Percentiles rank a stretch among this genome's conserved stretches.
phyloP scores from a whole-genome alignment of 2,329 filamentous ascomycete genomes.

The Apiospora rasikravindrae region DNA sequence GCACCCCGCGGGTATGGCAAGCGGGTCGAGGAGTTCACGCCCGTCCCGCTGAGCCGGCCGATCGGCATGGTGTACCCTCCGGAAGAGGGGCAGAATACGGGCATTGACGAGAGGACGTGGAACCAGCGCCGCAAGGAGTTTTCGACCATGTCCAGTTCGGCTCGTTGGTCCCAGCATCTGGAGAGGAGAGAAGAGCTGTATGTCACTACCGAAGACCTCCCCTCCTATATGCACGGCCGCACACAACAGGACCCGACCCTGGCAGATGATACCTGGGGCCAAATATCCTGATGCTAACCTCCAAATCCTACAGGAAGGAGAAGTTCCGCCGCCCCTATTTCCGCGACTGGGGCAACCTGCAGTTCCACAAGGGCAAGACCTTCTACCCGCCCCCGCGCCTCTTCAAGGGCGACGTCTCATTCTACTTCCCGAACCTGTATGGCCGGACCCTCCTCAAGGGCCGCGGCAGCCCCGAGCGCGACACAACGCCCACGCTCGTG shows the following conservation, averaged over 20 bases:
- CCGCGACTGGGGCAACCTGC: slow-evolving; percentile 89
- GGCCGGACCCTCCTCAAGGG: slow-evolving; percentile 75
- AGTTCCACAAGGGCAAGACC: slow-evolving; percentile 84
- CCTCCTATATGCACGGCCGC: too few species aligned
- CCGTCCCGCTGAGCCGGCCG: slow-evolving; percentile 69
- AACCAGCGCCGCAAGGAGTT: slow-evolving; percentile 78
- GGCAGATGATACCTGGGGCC: background rate
- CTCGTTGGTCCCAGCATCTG: slow-evolving; percentile 77
- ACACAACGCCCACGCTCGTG: slow-evolving; percentile 77
- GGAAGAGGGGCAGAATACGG: slow-evolving; percentile 78
- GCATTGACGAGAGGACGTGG: slow-evolving; percentile 70
- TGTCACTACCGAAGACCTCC: slow-evolving; percentile 26
- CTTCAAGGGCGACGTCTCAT: slow-evolving; percentile 80
- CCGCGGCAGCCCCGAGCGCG: slow-evolving; percentile 51
- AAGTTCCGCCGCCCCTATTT: slow-evolving; percentile 90
- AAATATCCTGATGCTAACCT: background rate
- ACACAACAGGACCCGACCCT: too few species aligned
- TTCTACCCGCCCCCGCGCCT: slow-evolving; percentile 85
- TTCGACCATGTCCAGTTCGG: slow-evolving; percentile 54
- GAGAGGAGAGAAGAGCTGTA: slow-evolving; percentile 77
- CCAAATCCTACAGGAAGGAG: slow-evolving; percentile 59
- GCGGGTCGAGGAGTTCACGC: slow-evolving; percentile 59
- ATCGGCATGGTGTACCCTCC: slow-evolving; percentile 83
- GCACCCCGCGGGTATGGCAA: slow-evolving; percentile 66
- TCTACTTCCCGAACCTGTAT: slow-evolving; percentile 93